phyloP scores from a whole-genome alignment of 2,329 filamentous ascomycete genomes.

The Penicillium expansum region DNA sequence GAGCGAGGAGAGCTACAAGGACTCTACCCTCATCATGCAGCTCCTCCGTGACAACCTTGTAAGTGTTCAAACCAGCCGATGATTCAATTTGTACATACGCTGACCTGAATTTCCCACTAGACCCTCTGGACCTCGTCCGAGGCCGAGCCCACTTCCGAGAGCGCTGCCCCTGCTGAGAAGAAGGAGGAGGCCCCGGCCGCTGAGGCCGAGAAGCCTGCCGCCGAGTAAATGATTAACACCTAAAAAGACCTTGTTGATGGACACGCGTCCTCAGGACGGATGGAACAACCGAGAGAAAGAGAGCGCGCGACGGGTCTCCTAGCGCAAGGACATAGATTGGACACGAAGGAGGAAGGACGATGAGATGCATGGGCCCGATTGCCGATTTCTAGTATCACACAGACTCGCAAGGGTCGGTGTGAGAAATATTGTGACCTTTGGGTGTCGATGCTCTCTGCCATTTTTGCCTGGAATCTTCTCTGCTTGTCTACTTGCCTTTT shows the following conservation, averaged over 20 bases:
- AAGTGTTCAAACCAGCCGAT: conserved; percentile 35
- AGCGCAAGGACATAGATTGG: conserved; percentile 16
- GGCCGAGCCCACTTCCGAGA: conserved; percentile 72
- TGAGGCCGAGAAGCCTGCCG: conserved; percentile 44
- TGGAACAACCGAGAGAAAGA: conserved; percentile 20
- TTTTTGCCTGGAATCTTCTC: conserved; percentile 8
- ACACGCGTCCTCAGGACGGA: conserved; percentile 29
- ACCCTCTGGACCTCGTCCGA: conserved; percentile 99
- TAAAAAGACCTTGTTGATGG: conserved; percentile 33
- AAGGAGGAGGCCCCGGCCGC: conserved; percentile 44
- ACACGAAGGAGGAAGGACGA: conserved; percentile 7
- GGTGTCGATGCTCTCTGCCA: conserved; percentile 3
- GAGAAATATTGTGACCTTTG: conserved; percentile 4
- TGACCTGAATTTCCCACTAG: conserved; percentile 50
- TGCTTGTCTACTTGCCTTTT: conserved; percentile 7
- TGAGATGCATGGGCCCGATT: conserved; percentile 8
- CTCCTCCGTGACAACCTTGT: conserved; percentile 95
- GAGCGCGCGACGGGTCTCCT: conserved; percentile 14
- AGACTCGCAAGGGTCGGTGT: conserved; percentile 11
- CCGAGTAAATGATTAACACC: conserved; percentile 42
- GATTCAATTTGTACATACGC: background rate
- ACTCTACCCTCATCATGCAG: conserved; percentile 98
- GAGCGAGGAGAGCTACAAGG: conserved; percentile 99
- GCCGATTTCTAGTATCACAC: conserved; percentile 7
- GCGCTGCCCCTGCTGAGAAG: conserved; percentile 42